Base-by-base conservation (phyloP, 164 flowering plant genomes). In the Paratinospora sagittata region DNA sequence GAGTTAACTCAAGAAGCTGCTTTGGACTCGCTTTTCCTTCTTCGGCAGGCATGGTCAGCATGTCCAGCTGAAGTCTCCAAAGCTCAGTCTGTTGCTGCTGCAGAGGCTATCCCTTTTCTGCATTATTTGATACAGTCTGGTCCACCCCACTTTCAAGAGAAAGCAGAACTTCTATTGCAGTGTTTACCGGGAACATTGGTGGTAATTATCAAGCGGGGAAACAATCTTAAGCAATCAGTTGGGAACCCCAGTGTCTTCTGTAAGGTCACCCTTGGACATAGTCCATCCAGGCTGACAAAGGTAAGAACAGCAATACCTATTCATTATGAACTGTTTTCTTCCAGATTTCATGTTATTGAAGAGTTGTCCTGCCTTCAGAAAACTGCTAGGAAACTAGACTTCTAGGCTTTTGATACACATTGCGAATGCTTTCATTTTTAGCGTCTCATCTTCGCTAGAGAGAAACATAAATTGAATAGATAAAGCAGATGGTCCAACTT, bases 1-100 rank as follows among this genome's bases (percentile, higher is more conserved):
- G 98, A 92, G 84, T 88, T 93, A 76, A 87, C 96, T 76, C 99
- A 95, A 83, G 99, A 95, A 82, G 95, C 98, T 65, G 98, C 98
- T 6, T 77, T 95, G 78, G 98, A 95, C 71, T 84, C 98, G 23
- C 88, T 92, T 36, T 85, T 83, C 76, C 95, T 95, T 71, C 90
- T 95, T 52, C 85, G 97, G 78, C 98, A 92, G 86, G 98, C 97
- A 72, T 95, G 99, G 99, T 86, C 98, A 24, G 98, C 97, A 58
- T 92, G 97, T 79, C 97, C 97, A 60, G 89, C 94, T 36, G 99
- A 95, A 84, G 97, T 96, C 70, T 91, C 93, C 36, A 85, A 87
- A 73, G 91, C 97, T 67, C 99, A 93, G 76, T 88, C 99, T 21
- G 86, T 89, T 77, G 97, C 97, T 82, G 97, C 97, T 49, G 94